A percentile compares a stretch with the other conserved stretches of the same genome.
Conservation (phyloP, 2,329 filamentous ascomycete species). For the Sclerotiophoma versabilis region DNA sequence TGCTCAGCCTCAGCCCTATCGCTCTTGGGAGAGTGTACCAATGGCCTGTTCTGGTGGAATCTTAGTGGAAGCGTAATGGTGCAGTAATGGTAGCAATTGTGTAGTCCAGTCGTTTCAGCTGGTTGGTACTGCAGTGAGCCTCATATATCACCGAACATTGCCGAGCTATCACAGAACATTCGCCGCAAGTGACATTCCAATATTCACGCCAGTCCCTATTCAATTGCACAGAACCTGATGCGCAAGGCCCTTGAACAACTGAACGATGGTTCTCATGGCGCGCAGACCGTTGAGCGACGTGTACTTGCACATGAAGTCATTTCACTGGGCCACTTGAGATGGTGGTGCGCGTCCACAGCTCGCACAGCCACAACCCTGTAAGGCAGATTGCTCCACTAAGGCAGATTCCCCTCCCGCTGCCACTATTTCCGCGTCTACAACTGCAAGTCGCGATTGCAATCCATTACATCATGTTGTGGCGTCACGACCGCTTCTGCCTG, state of each 20-base stretch:
- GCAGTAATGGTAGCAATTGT: background rate
- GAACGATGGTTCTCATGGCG: conserved; percentile 11
- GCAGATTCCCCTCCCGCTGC: conserved; percentile 26
- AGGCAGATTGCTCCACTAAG: conserved; percentile 33
- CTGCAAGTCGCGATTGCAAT: background rate
- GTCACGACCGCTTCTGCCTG: background rate
- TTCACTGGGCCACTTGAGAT: background rate
- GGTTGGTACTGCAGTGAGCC: background rate
- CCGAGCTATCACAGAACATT: conserved; percentile 1
- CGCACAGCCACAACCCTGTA: conserved; percentile 33
- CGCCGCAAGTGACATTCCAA: background rate
- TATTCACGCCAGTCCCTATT: background rate
- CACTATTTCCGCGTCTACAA: conserved; percentile 14
- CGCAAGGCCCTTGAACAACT: background rate
- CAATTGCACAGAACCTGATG: background rate
- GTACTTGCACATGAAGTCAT: conserved; percentile 18
- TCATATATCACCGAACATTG: conserved; percentile 3
- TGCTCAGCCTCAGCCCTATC: conserved; percentile 20
- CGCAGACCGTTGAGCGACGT: conserved; percentile 18
- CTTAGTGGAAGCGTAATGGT: background rate
- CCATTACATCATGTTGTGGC: conserved; percentile 7
- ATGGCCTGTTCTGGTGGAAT: background rate
- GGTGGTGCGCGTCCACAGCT: background rate
- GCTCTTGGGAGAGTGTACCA: background rate
- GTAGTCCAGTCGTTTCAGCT: background rate